These are phyloP conservation scores for Thraustochytrium striatum DNA, from an alignment of 352 stramenopile species.

Conservation along the genomic window DNA sequence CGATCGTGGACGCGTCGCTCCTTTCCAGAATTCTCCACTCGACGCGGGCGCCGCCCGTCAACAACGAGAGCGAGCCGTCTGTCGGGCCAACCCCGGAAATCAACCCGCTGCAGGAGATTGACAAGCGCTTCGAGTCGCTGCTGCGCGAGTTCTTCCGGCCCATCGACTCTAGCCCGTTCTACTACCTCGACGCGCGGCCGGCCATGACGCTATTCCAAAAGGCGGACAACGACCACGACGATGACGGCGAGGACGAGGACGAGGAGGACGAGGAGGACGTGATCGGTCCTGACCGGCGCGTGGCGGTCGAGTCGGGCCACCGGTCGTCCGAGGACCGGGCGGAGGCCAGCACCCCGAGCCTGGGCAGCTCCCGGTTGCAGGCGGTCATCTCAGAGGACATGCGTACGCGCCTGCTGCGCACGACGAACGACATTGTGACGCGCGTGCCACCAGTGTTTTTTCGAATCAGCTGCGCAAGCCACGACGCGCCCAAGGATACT, in stretches of 20 bases:
- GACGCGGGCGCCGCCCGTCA: not conserved
- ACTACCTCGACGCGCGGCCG: not conserved
- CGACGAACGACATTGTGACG: too few relatives aligned
- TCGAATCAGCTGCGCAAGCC: constrained; percentile 17
- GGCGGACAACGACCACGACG: not conserved
- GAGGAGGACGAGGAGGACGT: not conserved
- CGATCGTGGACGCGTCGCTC: not conserved
- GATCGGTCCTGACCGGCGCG: not conserved
- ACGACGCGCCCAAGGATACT: too few relatives aligned
- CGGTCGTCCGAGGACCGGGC: not conserved
- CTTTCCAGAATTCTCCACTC: not conserved
- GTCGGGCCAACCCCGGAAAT: not conserved
- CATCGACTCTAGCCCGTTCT: constrained; percentile 24
- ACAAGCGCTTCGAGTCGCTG: constrained; percentile 18
- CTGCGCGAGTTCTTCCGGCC: constrained; percentile 38
- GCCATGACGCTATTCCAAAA: not conserved
- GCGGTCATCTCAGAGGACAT: too few relatives aligned
- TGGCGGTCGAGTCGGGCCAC: not conserved
- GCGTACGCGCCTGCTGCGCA: too few relatives aligned
- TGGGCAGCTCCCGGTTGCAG: not conserved
- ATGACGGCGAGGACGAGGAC: constrained; percentile 38
- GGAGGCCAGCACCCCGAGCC: not conserved
- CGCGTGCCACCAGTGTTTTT: constrained; percentile 23
- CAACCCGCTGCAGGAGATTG: not conserved
- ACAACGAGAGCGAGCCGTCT: not conserved